Evolutionary conservation across 148 eudicot species (phyloP).

Genomic region (Diospyros kaki): DNA sequence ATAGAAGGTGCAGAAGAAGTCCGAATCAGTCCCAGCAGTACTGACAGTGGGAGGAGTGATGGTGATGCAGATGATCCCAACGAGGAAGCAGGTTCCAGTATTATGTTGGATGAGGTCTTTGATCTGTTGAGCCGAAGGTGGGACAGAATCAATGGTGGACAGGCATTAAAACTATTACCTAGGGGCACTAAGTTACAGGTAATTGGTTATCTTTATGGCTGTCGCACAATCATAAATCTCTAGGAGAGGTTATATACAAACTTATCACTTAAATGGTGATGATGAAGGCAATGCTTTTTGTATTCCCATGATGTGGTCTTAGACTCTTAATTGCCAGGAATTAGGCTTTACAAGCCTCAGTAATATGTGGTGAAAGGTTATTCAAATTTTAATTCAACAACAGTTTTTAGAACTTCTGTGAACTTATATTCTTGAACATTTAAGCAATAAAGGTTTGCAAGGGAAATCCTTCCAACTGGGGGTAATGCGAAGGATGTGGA

Average conservation of each 20-base stretch:
- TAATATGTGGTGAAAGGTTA: not conserved
- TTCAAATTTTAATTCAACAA: not conserved
- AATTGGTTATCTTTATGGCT: slow-evolving; percentile 6
- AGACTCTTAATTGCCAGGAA: not conserved
- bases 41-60: slow-evolving; percentile 96
- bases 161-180: slow-evolving; percentile 85
- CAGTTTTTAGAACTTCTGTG: not conserved
- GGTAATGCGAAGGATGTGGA: not conserved
- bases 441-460: not conserved
- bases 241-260: not conserved
- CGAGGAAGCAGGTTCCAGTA: slow-evolving; percentile 61
- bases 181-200: slow-evolving; percentile 94
- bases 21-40: slow-evolving; percentile 63
- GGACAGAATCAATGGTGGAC: slow-evolving; percentile 95
- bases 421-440: not conserved
- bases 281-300: not conserved
- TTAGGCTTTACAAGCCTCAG: not conserved
- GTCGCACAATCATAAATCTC: not conserved
- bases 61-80: slow-evolving; percentile 75
- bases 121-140: slow-evolving; percentile 83
- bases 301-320: not conserved
- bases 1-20: slow-evolving; percentile 87
- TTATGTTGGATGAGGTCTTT: slow-evolving; percentile 96
- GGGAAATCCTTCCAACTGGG: not conserved
- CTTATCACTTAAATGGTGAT: not conserved